Conservation (phyloP, 2,329 filamentous ascomycete species). For the Penicillium occitanis region DNA sequence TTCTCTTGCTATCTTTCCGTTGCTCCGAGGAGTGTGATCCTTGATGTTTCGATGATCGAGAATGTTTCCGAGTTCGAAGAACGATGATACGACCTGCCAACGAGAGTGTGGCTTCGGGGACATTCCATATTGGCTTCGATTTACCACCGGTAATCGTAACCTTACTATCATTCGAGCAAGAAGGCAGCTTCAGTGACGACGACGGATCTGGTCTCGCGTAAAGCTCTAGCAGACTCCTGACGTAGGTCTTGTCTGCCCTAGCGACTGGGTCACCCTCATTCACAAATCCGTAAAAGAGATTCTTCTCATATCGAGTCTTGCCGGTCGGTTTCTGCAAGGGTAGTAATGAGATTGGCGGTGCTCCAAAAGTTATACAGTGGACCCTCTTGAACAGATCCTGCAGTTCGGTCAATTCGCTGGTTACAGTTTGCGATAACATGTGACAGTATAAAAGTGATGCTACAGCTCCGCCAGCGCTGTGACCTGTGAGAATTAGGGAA, state of each 20-base stretch:
- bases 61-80: slow-evolving; percentile 45
- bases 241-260: slow-evolving; percentile 73
- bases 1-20: slow-evolving; percentile 32
- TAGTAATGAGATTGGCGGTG: slow-evolving; percentile 71
- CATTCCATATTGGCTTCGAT: slow-evolving; percentile 53
- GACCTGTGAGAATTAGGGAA: slow-evolving; percentile 78
- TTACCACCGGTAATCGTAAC: background rate
- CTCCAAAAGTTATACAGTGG: slow-evolving; percentile 84
- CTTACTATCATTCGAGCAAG: slow-evolving; percentile 9
- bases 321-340: slow-evolving; percentile 62
- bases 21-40: slow-evolving; percentile 39
- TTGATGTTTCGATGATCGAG: slow-evolving; percentile 49
- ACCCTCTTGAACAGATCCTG: slow-evolving; percentile 72
- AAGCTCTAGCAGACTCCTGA: slow-evolving; percentile 69
- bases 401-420: slow-evolving; percentile 68
- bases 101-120: slow-evolving; percentile 66
- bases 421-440: slow-evolving; percentile 57
- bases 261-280: slow-evolving; percentile 85
- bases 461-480: slow-evolving; percentile 82
- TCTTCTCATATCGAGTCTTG: slow-evolving; percentile 56
- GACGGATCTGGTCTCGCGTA: slow-evolving; percentile 56
- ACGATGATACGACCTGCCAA: slow-evolving; percentile 70
- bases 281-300: slow-evolving; percentile 73
- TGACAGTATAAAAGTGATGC: slow-evolving; percentile 77
- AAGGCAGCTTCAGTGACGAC: slow-evolving; percentile 8